Evolutionary conservation across 1,139 yeast species (phyloP).

Genomic region (Protomyces inundatus): DNA sequence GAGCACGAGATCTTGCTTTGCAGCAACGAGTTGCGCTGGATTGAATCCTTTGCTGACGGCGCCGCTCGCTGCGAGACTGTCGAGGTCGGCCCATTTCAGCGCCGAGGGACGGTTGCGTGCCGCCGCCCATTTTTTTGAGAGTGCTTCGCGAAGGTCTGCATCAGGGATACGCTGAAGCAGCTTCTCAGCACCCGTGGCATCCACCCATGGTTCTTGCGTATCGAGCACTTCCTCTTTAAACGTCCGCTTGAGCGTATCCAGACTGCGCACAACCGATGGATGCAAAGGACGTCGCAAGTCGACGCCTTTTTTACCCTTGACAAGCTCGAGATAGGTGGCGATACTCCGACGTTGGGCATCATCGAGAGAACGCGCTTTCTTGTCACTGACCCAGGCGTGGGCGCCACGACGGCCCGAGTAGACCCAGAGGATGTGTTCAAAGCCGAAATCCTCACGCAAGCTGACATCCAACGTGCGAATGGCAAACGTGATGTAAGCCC

Average conservation of each 20-base stretch:
- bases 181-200: conserved; percentile 49
- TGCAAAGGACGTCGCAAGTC: conserved; percentile 74
- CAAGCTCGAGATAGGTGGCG: conserved; percentile 75
- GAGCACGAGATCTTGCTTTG: conserved; percentile 77
- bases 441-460: conserved; percentile 82
- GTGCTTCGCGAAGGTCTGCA: conserved; percentile 46
- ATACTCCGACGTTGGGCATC: conserved; percentile 72
- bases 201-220: conserved; percentile 83
- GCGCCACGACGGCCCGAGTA: conserved; percentile 99
- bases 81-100: conserved; percentile 81
- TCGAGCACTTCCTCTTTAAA: conserved; percentile 63
- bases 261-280: conserved; percentile 73
- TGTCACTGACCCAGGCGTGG: conserved; percentile 96
- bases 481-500: conserved; percentile 91
- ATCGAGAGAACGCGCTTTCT: conserved; percentile 65
- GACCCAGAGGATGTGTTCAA: conserved; percentile 82
- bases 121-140: conserved; percentile 53
- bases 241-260: conserved; percentile 57
- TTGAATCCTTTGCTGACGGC: conserved; percentile 40
- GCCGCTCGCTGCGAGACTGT: conserved; percentile 50
- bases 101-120: conserved; percentile 48
- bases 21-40: conserved; percentile 49
- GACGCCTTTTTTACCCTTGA: conserved; percentile 53
- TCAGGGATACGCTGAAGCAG: conserved; percentile 63
- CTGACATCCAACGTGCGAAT: conserved; percentile 67